A percentile compares a stretch with the other conserved stretches of the same genome.
Conservation (phyloP, 1,284 basidiomycete genomes). For the Sanghuangporus weigelae region DNA sequence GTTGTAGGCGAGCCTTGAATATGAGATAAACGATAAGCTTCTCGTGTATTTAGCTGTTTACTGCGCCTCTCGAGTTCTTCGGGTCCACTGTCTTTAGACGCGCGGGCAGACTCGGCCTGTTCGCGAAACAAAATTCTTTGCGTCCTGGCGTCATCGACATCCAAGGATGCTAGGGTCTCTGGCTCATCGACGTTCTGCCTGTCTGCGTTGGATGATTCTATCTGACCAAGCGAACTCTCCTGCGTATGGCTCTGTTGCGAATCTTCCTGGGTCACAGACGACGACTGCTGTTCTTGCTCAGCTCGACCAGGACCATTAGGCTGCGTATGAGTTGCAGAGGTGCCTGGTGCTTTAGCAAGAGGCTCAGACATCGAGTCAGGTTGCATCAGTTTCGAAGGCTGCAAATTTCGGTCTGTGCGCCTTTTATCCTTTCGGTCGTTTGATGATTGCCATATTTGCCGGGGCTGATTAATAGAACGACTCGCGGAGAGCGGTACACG, state of each 20-base stretch:
- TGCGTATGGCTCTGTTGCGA: background rate
- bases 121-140: background rate
- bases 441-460: background rate
- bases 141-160: slow-evolving; percentile 8
- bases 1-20: slow-evolving; percentile 1
- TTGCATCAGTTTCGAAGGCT: background rate
- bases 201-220: background rate
- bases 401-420: background rate
- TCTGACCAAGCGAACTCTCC: background rate
- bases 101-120: background rate
- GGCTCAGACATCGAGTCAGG: background rate
- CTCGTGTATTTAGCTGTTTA: background rate
- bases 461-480: background rate
- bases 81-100: background rate
- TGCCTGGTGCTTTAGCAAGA: background rate
- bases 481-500: background rate
- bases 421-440: background rate
- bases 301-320: background rate
- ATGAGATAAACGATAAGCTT: background rate
- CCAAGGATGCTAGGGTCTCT: slow-evolving; percentile 2
- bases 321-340: background rate
- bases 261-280: slow-evolving; percentile 5
- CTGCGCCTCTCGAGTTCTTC: background rate
- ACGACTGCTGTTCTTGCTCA: background rate
- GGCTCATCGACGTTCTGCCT: background rate